phyloP scores from a whole-genome alignment of 2,329 filamentous ascomycete genomes.

The Fusarium nodosum region DNA sequence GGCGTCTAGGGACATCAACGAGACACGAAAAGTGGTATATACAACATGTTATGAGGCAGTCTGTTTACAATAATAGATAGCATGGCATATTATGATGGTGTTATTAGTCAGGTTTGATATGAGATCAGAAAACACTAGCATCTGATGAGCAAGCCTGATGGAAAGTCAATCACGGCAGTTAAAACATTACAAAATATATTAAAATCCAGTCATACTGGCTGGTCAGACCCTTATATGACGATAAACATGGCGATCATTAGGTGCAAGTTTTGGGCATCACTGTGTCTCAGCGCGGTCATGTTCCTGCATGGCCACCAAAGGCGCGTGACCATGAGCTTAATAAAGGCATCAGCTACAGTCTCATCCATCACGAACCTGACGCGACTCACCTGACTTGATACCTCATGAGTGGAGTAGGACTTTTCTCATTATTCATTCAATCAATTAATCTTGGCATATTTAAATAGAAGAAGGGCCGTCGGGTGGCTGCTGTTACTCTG shows the following conservation, averaged over 20 bases:
- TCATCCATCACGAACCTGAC: conserved; percentile 43
- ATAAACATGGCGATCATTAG: conserved; percentile 34
- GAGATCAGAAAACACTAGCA: conserved; percentile 34
- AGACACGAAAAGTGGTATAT: conserved; percentile 26
- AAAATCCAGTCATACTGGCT: conserved; percentile 27
- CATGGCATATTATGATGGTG: conserved; percentile 20
- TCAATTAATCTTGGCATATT: conserved; percentile 7
- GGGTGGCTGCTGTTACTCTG: conserved; percentile 20
- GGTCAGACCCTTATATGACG: conserved; percentile 28
- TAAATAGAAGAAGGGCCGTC: conserved; percentile 25
- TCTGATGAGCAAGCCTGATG: conserved; percentile 45
- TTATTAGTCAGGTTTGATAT: conserved; percentile 20
- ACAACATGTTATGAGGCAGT: conserved; percentile 19
- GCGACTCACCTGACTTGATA: conserved; percentile 41
- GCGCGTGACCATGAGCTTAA: conserved; percentile 33
- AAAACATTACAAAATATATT: conserved; percentile 11
- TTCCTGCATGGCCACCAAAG: conserved; percentile 39
- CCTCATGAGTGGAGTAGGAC: conserved; percentile 12
- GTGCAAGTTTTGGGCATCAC: conserved; percentile 29
- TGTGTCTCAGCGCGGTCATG: conserved; percentile 43
- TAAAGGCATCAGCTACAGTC: conserved; percentile 36
- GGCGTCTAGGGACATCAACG: conserved; percentile 34
- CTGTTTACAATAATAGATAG: conserved; percentile 18
- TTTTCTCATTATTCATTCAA: neutral
- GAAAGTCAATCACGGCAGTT: conserved; percentile 36